Conservation (phyloP, 352 stramenopile species). For the Phytopythium helicoides region DNA sequence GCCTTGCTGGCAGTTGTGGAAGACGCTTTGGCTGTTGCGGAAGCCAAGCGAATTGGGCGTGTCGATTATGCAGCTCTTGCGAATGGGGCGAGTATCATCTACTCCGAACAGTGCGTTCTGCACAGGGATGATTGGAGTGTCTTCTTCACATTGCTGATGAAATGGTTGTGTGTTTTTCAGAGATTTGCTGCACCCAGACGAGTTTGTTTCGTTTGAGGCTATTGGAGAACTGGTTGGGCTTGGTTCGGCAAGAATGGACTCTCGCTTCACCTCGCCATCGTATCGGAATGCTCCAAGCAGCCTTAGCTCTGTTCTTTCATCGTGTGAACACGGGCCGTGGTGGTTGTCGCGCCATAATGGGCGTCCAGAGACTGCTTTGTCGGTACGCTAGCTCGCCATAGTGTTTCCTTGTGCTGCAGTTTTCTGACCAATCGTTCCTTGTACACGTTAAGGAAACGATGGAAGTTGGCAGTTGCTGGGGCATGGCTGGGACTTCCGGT, state of each 20-base stretch:
- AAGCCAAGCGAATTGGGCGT: constrained; percentile 47
- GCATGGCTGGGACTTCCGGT: constrained; percentile 46
- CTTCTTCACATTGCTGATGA: constrained; percentile 2
- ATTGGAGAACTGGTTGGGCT: constrained; percentile 31
- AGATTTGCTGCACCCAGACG: constrained; percentile 46
- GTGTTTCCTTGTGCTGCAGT: neutral
- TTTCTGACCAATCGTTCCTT: constrained; percentile 1
- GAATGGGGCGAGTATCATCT: constrained; percentile 62
- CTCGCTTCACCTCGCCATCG: constrained; percentile 57
- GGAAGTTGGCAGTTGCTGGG: constrained; percentile 85
- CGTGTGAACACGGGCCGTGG: constrained; percentile 55
- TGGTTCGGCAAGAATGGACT: constrained; percentile 10
- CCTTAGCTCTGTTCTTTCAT: constrained; percentile 35
- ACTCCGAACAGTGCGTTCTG: constrained; percentile 42
- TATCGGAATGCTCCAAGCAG: constrained; percentile 37
- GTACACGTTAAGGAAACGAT: constrained; percentile 57
- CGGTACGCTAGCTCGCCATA: constrained; percentile 31
- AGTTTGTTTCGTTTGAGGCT: constrained; percentile 26
- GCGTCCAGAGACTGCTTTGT: constrained; percentile 73
- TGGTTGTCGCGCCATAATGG: constrained; percentile 78
- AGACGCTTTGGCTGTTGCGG: constrained; percentile 22
- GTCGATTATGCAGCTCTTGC: constrained; percentile 66
- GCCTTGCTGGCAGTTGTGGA: constrained; percentile 60
- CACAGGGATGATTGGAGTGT: neutral
- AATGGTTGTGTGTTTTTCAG: constrained; percentile 19